Conservation (phyloP, 2,329 filamentous ascomycete species). For the Colletotrichum eleusines region DNA sequence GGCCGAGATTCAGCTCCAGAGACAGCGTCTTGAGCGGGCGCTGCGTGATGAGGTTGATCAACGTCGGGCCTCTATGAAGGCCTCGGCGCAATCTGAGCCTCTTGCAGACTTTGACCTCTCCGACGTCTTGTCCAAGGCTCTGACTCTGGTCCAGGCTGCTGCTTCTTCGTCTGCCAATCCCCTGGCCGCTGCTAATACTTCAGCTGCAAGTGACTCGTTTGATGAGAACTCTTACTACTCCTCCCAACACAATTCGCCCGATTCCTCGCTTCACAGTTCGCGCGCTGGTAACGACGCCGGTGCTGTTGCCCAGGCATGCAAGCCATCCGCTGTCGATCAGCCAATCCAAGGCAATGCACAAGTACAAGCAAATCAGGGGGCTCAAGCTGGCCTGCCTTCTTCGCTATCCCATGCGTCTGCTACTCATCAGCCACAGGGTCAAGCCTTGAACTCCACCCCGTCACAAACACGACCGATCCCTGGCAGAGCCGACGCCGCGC, state of each 20-base stretch:
- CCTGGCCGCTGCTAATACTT: slow-evolving; percentile 63
- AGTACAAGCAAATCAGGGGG: slow-evolving; percentile 19
- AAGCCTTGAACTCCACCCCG: slow-evolving; percentile 33
- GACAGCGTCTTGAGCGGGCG: slow-evolving; percentile 82
- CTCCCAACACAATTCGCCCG: slow-evolving; percentile 86
- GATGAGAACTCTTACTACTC: slow-evolving; percentile 98
- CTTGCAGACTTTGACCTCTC: slow-evolving; percentile 76
- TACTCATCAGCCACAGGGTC: slow-evolving; percentile 43
- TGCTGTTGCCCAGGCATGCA: slow-evolving; percentile 48
- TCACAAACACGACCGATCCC: slow-evolving; percentile 10
- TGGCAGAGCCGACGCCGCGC: slow-evolving; percentile 8
- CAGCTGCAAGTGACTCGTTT: slow-evolving; percentile 80
- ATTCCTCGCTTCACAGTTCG: slow-evolving; percentile 60
- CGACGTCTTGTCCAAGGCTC: slow-evolving; percentile 78
- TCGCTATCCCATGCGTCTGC: slow-evolving; percentile 33
- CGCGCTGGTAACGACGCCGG: slow-evolving; percentile 61
- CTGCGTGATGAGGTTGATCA: slow-evolving; percentile 84
- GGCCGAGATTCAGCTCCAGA: slow-evolving; percentile 83
- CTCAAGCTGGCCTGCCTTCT: slow-evolving; percentile 23
- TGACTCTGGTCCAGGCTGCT: slow-evolving; percentile 78
- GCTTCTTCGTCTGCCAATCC: slow-evolving; percentile 69
- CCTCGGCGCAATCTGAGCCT: slow-evolving; percentile 60
- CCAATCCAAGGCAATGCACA: slow-evolving; percentile 6
- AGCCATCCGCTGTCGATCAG: slow-evolving; percentile 38
- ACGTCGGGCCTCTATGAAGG: slow-evolving; percentile 59